phyloP scores from a whole-genome alignment of 176 grass and related monocot genomes.

The Dactylis glomerata region DNA sequence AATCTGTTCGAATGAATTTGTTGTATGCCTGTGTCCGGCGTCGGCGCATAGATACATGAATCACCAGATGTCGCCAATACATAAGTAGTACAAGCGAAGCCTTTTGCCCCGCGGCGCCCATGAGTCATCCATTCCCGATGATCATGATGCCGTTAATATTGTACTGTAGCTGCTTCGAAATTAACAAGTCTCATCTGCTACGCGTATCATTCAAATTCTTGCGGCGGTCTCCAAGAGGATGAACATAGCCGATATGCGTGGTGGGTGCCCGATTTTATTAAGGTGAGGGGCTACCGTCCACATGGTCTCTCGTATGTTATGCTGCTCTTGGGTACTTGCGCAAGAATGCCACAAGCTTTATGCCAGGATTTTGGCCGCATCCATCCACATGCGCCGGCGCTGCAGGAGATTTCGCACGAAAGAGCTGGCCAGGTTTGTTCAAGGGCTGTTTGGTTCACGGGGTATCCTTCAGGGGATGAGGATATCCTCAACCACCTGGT shows the following conservation, averaged over 20 bases:
- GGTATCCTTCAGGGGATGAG: too few relatives aligned
- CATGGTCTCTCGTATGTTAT: conserved; percentile 11
- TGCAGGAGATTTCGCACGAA: conserved; percentile 33
- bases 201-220: conserved; percentile 3
- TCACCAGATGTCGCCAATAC: conserved; percentile 17
- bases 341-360: conserved; percentile 28
- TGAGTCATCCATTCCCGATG: background rate
- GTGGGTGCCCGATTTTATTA: conserved; percentile 22
- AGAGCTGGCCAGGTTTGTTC: background rate
- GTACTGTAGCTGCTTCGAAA: background rate
- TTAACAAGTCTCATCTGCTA: conserved; percentile 7
- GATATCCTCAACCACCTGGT: too few relatives aligned
- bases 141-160: background rate
- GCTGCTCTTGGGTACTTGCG: background rate
- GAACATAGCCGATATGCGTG: background rate
- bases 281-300: conserved; percentile 13
- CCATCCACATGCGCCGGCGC: background rate
- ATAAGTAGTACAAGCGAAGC: background rate
- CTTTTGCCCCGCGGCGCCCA: background rate
- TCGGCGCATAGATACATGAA: conserved; percentile 11
- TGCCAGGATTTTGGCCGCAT: conserved; percentile 23
- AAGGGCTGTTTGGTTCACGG: too few relatives aligned
- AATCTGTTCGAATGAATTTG: background rate
- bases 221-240: conserved; percentile 18
- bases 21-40: background rate